Conservation (phyloP, 2,329 filamentous ascomycete species). For the Celoporthe dispersa region DNA sequence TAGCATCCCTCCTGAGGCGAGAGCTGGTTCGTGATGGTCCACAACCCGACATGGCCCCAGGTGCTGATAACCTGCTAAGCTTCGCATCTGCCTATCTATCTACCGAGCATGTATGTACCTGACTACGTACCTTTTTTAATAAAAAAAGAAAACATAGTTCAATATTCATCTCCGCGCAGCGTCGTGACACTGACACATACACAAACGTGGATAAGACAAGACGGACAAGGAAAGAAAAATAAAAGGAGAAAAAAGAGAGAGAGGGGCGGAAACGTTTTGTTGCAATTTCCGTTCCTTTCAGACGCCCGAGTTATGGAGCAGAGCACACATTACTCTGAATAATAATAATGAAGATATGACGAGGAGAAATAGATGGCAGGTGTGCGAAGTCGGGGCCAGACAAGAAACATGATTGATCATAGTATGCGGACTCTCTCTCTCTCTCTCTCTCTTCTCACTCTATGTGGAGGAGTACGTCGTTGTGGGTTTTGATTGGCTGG, state of each 20-base stretch:
- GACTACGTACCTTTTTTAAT: background rate
- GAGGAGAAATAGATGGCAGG: background rate
- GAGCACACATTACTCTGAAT: background rate
- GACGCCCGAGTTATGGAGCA: background rate
- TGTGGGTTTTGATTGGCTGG: constrained; percentile 13
- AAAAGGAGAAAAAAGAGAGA: too few species aligned
- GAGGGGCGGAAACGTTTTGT: too few species aligned
- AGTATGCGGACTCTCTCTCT: background rate
- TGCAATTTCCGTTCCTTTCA: background rate
- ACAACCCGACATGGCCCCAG: background rate
- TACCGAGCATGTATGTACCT: too few species aligned
- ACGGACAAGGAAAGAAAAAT: too few species aligned
- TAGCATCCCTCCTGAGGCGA: constrained; percentile 20
- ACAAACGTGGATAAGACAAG: background rate
- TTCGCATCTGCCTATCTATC: background rate
- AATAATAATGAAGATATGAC: background rate
- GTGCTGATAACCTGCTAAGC: constrained; percentile 11
- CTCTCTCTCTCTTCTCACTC: background rate
- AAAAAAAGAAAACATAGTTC: too few species aligned
- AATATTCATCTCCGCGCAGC: constrained; percentile 6
- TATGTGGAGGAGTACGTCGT: background rate
- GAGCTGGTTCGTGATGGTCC: constrained; percentile 1
- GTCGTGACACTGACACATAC: background rate
- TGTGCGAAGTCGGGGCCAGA: background rate
- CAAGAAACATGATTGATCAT: background rate